phyloP scores from a whole-genome alignment of 202 grass and related monocot species.

The Hordeum pubiflorum region DNA sequence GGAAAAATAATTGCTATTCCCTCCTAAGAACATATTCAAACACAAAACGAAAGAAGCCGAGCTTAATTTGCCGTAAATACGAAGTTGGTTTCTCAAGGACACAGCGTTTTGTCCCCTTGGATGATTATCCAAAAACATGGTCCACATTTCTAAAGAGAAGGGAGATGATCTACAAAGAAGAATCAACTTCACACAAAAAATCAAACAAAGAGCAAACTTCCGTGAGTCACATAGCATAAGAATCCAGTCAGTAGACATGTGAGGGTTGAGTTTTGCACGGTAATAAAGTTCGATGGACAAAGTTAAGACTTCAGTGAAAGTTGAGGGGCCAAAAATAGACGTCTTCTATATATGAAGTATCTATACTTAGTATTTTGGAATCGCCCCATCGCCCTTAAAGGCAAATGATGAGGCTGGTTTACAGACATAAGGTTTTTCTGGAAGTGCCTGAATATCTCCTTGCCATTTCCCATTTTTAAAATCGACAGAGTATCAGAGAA shows the following conservation, averaged over 20 bases:
- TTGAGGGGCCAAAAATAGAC: no score
- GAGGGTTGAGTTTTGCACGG: no score
- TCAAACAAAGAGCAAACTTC: background rate
- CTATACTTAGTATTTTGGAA: no score
- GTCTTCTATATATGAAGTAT: no score
- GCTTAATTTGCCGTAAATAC: background rate
- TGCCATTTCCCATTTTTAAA: conserved; percentile 38
- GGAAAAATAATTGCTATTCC: background rate
- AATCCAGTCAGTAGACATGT: no score
- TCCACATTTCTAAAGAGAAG: background rate
- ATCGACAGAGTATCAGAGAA: conserved; percentile 85
- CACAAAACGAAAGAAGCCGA: background rate
- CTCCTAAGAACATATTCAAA: background rate
- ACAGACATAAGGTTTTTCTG: conserved; percentile 25
- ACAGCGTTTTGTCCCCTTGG: background rate
- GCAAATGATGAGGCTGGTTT: background rate
- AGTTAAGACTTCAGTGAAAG: no score
- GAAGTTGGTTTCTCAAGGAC: background rate
- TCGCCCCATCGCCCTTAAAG: background rate
- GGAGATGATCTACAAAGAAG: background rate
- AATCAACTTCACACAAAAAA: background rate
- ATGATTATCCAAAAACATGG: background rate
- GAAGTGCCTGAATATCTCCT: background rate
- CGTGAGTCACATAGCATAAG: background rate
- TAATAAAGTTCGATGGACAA: no score